A percentile compares a stretch with the other conserved stretches of the same genome.
Conservation (phyloP, 352 stramenopile genomes). For the Phytophthora ramorum region DNA sequence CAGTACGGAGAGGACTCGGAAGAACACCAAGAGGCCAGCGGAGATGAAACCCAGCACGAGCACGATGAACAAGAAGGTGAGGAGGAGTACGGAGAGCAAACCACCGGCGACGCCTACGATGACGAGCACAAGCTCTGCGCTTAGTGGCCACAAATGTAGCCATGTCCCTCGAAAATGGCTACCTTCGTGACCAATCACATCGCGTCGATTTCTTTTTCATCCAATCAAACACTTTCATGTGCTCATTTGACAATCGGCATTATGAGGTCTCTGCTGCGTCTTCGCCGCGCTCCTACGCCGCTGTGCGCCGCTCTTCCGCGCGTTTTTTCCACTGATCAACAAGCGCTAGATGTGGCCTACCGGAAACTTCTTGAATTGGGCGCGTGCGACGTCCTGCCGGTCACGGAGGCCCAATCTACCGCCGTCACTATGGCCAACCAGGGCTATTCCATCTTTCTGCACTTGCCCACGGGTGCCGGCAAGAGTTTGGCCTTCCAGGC, state of each 20-base stretch:
- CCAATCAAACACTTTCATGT: conserved; percentile 13
- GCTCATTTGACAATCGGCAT: conserved; percentile 3
- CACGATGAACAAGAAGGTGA: background rate
- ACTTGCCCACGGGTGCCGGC: conserved; percentile 77
- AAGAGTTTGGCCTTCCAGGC: conserved; percentile 87
- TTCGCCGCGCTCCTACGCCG: conserved; percentile 1
- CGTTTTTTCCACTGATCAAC: conserved; percentile 1
- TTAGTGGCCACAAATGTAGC: conserved; percentile 18
- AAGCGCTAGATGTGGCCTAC: conserved; percentile 38
- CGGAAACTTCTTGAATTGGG: conserved; percentile 48
- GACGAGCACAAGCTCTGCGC: conserved; percentile 4
- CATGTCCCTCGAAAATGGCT: conserved; percentile 10
- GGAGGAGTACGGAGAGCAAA: background rate
- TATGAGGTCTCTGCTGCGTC: conserved; percentile 19
- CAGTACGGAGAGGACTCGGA: background rate
- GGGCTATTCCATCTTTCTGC: conserved; percentile 77
- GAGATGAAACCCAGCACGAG: background rate
- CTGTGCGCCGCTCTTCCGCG: background rate
- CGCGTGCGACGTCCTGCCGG: conserved; percentile 21
- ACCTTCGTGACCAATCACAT: conserved; percentile 13
- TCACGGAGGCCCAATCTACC: conserved; percentile 50
- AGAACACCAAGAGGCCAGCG: background rate
- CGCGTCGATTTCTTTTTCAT: conserved; percentile 9
- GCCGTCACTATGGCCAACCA: conserved; percentile 50
- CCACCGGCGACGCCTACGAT: background rate